A percentile compares a stretch with the other conserved stretches of the same genome.
These are phyloP conservation scores for Prunus mira DNA, from an alignment of 306 rosid species.

Conservation along the genomic window DNA sequence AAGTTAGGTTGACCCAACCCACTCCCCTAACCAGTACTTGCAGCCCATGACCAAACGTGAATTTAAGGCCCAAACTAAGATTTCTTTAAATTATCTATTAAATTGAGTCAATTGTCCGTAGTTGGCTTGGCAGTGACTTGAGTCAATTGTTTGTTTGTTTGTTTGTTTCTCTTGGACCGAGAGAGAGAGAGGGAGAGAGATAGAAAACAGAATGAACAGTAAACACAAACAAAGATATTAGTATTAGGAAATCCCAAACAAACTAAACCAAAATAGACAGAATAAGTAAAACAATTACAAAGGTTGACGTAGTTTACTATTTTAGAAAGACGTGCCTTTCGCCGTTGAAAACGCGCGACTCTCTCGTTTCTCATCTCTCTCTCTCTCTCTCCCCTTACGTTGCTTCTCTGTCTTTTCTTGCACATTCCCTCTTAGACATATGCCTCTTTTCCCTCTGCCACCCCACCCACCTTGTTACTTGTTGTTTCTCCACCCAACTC, in stretches of 20 bases:
- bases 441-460: slow-evolving; percentile 19
- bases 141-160: too few species aligned
- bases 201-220: neutral
- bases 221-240: neutral
- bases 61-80: too few species aligned
- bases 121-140: too few species aligned
- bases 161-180: too few species aligned
- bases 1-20: too few species aligned
- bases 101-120: too few species aligned
- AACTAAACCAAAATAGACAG: neutral
- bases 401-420: neutral
- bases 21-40: too few species aligned
- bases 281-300: neutral
- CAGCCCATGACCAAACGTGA: too few species aligned
- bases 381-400: neutral
- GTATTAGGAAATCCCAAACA: neutral
- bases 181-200: too few species aligned
- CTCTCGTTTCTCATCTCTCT: slow-evolving; percentile 1
- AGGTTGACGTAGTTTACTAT: slow-evolving; percentile 10
- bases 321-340: slow-evolving; percentile 14
- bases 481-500: slow-evolving; percentile 22
- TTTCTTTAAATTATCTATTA: too few species aligned
- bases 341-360: slow-evolving; percentile 43
- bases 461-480: slow-evolving; percentile 9
- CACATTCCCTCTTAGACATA: neutral